These are phyloP conservation scores for Phylloporus sp. DNA, from an alignment of 1,284 basidiomycete species.

Conservation along the genomic window DNA sequence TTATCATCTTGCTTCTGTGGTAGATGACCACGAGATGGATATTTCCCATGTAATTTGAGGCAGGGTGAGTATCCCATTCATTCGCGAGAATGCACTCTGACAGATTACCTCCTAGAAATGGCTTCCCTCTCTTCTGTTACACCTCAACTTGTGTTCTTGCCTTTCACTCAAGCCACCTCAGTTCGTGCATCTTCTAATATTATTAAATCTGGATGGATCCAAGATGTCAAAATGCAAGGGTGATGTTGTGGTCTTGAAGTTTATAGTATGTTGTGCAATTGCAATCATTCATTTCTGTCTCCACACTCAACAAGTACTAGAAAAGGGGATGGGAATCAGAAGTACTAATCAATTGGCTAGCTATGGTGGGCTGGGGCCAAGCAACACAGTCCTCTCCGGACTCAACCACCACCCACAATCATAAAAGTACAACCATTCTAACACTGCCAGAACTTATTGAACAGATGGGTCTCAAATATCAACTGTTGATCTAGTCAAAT, in stretches of 20 bases:
- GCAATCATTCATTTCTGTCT: background rate
- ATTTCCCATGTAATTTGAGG: conserved; percentile 96
- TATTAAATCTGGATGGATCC: conserved; percentile 89
- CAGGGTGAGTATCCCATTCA: conserved; percentile 58
- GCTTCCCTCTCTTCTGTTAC: conserved; percentile 93
- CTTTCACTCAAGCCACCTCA: conserved; percentile 75
- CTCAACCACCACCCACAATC: conserved; percentile 43
- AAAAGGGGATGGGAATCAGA: conserved; percentile 87
- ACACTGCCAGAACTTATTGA: conserved; percentile 66
- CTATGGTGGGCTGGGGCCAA: conserved; percentile 88
- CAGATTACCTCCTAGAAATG: conserved; percentile 71
- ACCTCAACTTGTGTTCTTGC: conserved; percentile 87
- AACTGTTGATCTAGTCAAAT: background rate
- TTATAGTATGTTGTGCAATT: conserved; percentile 60
- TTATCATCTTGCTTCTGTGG: conserved; percentile 95
- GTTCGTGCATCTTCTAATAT: conserved; percentile 91
- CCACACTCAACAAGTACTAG: conserved; percentile 39
- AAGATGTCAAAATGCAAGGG: conserved; percentile 96
- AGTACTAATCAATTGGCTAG: conserved; percentile 92
- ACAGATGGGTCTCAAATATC: conserved; percentile 45
- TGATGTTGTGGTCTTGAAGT: conserved; percentile 87
- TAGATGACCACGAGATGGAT: conserved; percentile 95
- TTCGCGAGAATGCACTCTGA: background rate
- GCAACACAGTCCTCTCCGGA: conserved; percentile 24
- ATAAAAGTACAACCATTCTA: conserved; percentile 70